Evolutionary conservation across 2,329 filamentous ascomycete species (phyloP), one percentile per base, ranked within the genome.

Genomic region (Venturia asperata): DNA sequence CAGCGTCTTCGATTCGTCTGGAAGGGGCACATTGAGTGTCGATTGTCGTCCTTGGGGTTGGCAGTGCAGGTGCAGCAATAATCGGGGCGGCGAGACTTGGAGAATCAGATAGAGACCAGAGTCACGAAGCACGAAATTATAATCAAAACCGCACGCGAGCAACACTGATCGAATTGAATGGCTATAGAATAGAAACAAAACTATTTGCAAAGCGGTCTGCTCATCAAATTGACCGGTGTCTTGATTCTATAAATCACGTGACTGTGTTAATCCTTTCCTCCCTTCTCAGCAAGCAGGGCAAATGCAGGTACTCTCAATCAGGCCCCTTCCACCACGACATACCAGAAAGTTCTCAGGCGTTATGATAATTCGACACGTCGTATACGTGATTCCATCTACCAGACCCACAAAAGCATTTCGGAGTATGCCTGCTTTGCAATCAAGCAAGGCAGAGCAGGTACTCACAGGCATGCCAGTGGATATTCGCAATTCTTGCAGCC

Each of bases 51-150:
- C 24, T 37, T 24, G 19, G 24, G 24, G 39, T 21, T 60, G 17
- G 55, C 17, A 41, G 55, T 60, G 55, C 24, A 21, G 60, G 55
- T 60, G 55, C 24, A 21, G 60, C 43, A 30, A n/a, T n/a, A 9
- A 21, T 39, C 24, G 24, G n/a, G 27, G 24, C 39, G 60, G 37
- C 24, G 43, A 62, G 37, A 42, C 27, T 30, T 30, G 39, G 60
- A n/a, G 39, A 47, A 34, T 47, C 27, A 62, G 60, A n/a, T 62
- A 30, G 19, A 27, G 37, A 17, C 37, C 17, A 24, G 39, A 24
- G 43, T 21, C 11, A 27, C 47, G 21, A 21, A 30, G n/a, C 47
- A 27, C 47, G 47, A 15, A 37, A n/a, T 58, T 58, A 58, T 58
- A 34, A 58, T 58, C 27, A 30, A 58, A 58, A n/a, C 24, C 30